phyloP scores from a whole-genome alignment of 192 early-diverging fungal genomes.

The Hyaloraphidium curvatum region DNA sequence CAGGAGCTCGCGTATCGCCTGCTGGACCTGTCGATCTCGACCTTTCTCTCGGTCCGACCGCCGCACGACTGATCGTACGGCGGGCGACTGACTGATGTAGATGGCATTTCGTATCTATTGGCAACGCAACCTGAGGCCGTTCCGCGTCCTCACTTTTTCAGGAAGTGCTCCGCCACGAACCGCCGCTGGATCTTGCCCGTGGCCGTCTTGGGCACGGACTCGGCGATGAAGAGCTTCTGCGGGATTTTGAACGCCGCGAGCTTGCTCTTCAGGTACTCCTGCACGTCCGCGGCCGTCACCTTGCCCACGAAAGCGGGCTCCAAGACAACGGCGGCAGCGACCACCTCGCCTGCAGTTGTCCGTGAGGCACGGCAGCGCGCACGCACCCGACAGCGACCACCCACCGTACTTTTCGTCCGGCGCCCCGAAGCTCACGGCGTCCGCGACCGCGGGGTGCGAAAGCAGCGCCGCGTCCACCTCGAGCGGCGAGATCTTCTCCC shows the following conservation, averaged over 20 bases:
- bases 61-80: too few species aligned
- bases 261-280: slow-evolving; percentile 24
- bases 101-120: too few species aligned
- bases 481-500: slow-evolving; percentile 77
- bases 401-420: slow-evolving; percentile 56
- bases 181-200: slow-evolving; percentile 55
- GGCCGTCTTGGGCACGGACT: slow-evolving; percentile 44
- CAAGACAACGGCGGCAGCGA: slow-evolving; percentile 50
- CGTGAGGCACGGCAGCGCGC: too few species aligned
- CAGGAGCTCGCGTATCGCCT: slow-evolving; percentile 54
- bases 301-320: slow-evolving; percentile 13
- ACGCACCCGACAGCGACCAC: too few species aligned
- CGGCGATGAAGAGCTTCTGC: slow-evolving; percentile 43
- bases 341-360: too few species aligned
- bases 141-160: too few species aligned
- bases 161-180: slow-evolving; percentile 35
- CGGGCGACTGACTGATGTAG: too few species aligned
- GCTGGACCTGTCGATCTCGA: slow-evolving; percentile 24
- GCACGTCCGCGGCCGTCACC: slow-evolving; percentile 31
- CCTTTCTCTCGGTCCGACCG: too few species aligned
- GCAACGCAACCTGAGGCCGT: too few species aligned
- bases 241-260: slow-evolving; percentile 53
- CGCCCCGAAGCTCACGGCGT: slow-evolving; percentile 61
- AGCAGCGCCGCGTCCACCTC: slow-evolving; percentile 45
- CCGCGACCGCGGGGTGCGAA: slow-evolving; percentile 41